Evolutionary conservation across 108 stramenopile genomes (phyloP).

Genomic region (Schizochytrium sp.): DNA sequence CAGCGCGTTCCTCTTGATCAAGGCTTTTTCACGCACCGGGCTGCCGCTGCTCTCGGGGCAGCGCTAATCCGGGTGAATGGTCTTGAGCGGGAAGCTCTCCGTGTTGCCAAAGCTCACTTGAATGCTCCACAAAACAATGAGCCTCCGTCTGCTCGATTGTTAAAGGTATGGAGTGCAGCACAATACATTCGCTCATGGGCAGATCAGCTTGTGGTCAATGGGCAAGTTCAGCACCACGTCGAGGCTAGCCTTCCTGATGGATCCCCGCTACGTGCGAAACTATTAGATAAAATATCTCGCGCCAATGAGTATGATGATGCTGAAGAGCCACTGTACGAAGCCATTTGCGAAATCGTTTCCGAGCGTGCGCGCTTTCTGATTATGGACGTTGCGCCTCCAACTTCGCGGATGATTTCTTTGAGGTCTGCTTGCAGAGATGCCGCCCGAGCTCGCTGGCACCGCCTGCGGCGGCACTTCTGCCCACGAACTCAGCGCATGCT

Average conservation of each 20-base stretch:
- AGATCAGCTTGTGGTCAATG: slow-evolving; percentile 59
- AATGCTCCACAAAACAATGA: neutral
- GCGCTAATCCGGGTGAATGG: slow-evolving; percentile 52
- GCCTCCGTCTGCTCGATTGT: neutral
- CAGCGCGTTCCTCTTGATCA: slow-evolving; percentile 43
- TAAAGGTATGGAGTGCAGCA: slow-evolving; percentile 47
- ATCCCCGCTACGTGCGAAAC: neutral
- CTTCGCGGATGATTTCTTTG: slow-evolving; percentile 11
- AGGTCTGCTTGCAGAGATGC: slow-evolving; percentile 16
- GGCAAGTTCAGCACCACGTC: slow-evolving; percentile 41
- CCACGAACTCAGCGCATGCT: slow-evolving; percentile 49
- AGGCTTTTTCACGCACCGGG: slow-evolving; percentile 54
- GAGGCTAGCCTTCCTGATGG: slow-evolving; percentile 33
- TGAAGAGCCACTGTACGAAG: slow-evolving; percentile 52
- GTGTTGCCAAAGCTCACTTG: slow-evolving; percentile 8
- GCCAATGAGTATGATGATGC: neutral
- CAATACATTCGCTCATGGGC: slow-evolving; percentile 56
- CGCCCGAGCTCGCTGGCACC: slow-evolving; percentile 43
- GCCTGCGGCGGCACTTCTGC: slow-evolving; percentile 44
- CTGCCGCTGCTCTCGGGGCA: slow-evolving; percentile 24
- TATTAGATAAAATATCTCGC: neutral
- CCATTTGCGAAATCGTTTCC: neutral
- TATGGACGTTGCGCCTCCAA: slow-evolving; percentile 29
- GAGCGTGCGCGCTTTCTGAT: slow-evolving; percentile 23
- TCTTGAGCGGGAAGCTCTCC: slow-evolving; percentile 35